These are phyloP conservation scores for Thozetella sp. DNA, from an alignment of 495 filamentous ascomycete genomes.

Conservation along the genomic window DNA sequence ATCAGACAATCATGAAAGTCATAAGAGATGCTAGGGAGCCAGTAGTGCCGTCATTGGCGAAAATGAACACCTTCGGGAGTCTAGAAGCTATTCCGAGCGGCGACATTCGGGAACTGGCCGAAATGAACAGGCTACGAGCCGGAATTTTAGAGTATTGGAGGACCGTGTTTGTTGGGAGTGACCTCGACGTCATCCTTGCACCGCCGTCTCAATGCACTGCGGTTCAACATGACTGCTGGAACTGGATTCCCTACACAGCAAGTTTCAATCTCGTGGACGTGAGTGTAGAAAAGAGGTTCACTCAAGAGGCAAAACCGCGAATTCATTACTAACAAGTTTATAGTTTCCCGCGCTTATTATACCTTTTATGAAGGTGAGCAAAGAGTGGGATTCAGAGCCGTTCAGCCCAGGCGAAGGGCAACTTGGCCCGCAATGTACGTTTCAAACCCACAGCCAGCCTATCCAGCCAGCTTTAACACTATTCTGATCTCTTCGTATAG, in stretches of 20 bases:
- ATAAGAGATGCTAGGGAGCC: neutral
- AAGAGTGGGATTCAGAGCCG: neutral
- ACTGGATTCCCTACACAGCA: slow-evolving; percentile 2
- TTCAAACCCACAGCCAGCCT: neutral
- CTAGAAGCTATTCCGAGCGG: neutral
- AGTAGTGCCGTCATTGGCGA: slow-evolving; percentile 1
- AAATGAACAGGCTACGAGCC: neutral
- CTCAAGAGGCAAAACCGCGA: neutral
- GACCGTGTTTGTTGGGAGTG: neutral
- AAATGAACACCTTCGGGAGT: neutral
- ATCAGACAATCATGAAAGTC: neutral
- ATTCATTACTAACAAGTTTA: neutral
- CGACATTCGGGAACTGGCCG: neutral
- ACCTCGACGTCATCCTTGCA: neutral
- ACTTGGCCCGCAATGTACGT: neutral
- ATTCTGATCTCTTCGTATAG: neutral
- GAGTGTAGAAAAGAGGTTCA: neutral
- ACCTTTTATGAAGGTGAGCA: neutral
- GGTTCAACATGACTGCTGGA: slow-evolving; percentile 1
- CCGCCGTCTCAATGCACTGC: neutral
- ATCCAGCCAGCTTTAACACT: neutral
- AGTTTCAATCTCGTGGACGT: slow-evolving; percentile 2
- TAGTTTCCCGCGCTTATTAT: neutral
- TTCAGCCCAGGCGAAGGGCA: slow-evolving; percentile 1
- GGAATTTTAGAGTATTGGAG: neutral